Evolutionary conservation across 129 eudicot genomes (phyloP), one percentile per base, ranked within the genome.

Genomic region (Pulicaria dysenterica): DNA sequence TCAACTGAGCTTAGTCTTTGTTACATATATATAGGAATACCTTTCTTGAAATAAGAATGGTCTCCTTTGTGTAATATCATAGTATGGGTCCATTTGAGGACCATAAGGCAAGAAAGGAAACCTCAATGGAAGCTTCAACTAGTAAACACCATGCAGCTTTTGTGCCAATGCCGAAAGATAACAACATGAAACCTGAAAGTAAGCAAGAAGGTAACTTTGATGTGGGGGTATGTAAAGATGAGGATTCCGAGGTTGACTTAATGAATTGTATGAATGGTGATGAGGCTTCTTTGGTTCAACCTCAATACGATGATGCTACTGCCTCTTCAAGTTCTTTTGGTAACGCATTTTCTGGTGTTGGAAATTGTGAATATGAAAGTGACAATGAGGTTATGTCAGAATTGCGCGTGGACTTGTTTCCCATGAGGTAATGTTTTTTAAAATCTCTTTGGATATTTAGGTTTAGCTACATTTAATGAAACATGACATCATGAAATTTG

Each of bases 301-400:
- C 67, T 69, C 81, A 60, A 10, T 53, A 37, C 16, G 73, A 78
- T 2, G 89, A 91, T 59, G 64, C 75, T 64, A 85, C 97, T 8
- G 95, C 85, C 54, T 59, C 82, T 86, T 92, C 95, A 24, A 92
- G 96, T 69, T 92, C 98, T 43, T 92, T 87, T 80, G 88, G 80
- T 40, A 79, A 77, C 56, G 64, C 83, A 54, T 69, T 48, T 36
- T 80, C 84, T 10, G 95, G 55, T 44, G 46, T 38, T 41, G 89
- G 82, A 37, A 82, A 17, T 81, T 78, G 47, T 43, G 82, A 75
- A 61, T 42, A 24, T 36, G 73, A 58, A 69, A 73, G 80, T 64
- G 91, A 89, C 46, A 41, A 78, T 19, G 98, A 92, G 58, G 91
- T 73, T 42, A 64, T 76, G 73, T 89, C 91, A 42, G 77, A 73